phyloP scores from a whole-genome alignment of 129 eudicot genomes.

The Logfia minima region DNA sequence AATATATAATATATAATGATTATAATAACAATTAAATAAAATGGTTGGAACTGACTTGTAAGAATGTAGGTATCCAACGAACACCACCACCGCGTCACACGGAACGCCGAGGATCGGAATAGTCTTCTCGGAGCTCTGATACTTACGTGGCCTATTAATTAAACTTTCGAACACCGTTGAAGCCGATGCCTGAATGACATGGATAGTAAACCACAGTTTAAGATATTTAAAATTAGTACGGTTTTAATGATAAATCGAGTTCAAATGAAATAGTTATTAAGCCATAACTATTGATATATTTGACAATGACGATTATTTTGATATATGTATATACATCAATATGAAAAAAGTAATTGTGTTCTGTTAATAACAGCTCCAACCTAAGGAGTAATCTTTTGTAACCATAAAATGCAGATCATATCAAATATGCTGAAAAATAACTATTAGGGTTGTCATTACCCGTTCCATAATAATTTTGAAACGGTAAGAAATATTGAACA shows the following conservation, averaged over 20 bases:
- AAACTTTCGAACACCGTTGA: slow-evolving; percentile 76
- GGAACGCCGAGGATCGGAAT: slow-evolving; percentile 86
- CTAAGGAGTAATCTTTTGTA: too few species aligned
- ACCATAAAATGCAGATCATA: too few species aligned
- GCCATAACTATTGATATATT: background rate
- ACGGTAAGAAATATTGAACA: too few species aligned
- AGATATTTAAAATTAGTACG: background rate
- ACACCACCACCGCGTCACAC: slow-evolving; percentile 73
- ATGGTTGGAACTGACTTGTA: slow-evolving; percentile 53
- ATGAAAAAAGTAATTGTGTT: too few species aligned
- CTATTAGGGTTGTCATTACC: too few species aligned
- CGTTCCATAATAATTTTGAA: too few species aligned
- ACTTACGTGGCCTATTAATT: slow-evolving; percentile 50
- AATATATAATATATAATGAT: background rate
- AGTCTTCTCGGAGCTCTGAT: slow-evolving; percentile 51
- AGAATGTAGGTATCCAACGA: slow-evolving; percentile 65
- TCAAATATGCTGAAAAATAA: too few species aligned
- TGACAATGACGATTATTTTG: too few species aligned
- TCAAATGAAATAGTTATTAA: background rate
- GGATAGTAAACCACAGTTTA: background rate
- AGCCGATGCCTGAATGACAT: slow-evolving; percentile 58
- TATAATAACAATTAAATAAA: slow-evolving; percentile 4
- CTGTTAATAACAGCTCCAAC: too few species aligned
- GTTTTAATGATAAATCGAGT: background rate
- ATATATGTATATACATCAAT: too few species aligned